These are phyloP conservation scores for Gnetum montanum DNA, from an alignment of 75 land plant species.

Conservation along the genomic window DNA sequence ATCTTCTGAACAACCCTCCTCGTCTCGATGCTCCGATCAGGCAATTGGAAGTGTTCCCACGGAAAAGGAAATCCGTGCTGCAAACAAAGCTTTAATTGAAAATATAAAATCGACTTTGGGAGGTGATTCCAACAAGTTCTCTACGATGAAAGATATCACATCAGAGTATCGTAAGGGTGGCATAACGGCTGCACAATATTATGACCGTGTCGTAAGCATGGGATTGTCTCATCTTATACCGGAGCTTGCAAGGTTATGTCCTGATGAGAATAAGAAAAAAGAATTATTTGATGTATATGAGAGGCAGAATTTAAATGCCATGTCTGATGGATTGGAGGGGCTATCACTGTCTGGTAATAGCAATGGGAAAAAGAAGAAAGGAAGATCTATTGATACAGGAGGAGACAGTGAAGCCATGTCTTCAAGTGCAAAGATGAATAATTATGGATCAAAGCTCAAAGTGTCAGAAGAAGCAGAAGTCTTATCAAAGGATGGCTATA, in stretches of 20 bases:
- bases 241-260: constrained; percentile 84
- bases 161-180: constrained; percentile 53
- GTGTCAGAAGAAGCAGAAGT: constrained; percentile 55
- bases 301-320: constrained; percentile 8
- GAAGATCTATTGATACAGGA: constrained; percentile 15
- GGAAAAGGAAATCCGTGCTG: constrained; percentile 56
- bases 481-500: constrained; percentile 83
- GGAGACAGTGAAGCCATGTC: constrained; percentile 28
- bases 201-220: constrained; percentile 49
- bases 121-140: constrained; percentile 62
- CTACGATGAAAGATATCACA: constrained; percentile 65
- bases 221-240: constrained; percentile 68
- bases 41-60: constrained; percentile 7
- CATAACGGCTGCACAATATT: constrained; percentile 44
- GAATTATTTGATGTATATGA: constrained; percentile 65
- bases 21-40: not conserved
- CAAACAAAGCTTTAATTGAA: constrained; percentile 80
- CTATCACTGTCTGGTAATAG: constrained; percentile 5
- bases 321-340: not conserved
- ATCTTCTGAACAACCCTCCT: constrained; percentile 3
- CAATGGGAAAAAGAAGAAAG: constrained; percentile 13
- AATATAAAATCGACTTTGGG: constrained; percentile 49
- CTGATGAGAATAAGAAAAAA: constrained; percentile 65
- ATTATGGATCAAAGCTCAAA: not conserved
- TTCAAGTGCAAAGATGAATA: constrained; percentile 14